Percentiles rank a stretch among this genome's conserved stretches.
Evolutionary conservation across 306 rosid species (phyloP).

Genomic region (Dryas alaskensis): DNA sequence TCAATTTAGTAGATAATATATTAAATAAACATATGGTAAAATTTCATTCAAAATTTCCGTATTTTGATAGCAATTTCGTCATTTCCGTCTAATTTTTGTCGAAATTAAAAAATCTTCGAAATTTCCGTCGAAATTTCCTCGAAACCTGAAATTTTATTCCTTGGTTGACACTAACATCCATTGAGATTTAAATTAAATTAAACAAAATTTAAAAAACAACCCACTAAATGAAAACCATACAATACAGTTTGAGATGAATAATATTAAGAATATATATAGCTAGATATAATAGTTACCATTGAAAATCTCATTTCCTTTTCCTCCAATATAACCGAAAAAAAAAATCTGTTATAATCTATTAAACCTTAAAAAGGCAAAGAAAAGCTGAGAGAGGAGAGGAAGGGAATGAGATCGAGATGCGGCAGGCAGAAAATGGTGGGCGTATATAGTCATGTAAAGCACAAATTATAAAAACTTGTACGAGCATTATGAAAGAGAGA

Average conservation of each 20-base stretch:
- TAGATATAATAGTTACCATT: neutral
- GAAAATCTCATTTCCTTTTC: neutral
- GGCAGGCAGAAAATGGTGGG: slow-evolving; percentile 17
- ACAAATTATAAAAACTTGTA: slow-evolving; percentile 15
- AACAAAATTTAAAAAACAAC: neutral
- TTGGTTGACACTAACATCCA: no score
- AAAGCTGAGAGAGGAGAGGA: neutral
- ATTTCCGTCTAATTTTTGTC: no score
- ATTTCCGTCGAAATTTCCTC: no score
- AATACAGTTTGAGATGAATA: no score
- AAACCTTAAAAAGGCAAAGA: neutral
- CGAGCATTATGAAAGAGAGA: neutral
- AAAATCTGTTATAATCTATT: neutral
- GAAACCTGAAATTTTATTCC: no score
- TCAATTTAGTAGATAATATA: no score
- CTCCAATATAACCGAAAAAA: no score
- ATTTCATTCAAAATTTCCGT: no score
- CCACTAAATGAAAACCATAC: no score
- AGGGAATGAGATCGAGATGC: neutral
- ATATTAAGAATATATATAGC: neutral
- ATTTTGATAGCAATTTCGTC: no score
- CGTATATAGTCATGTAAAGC: neutral
- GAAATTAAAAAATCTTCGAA: no score
- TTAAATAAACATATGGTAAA: no score
- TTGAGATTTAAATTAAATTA: neutral